phyloP scores from a whole-genome alignment of 345 rosid species.

The Xanthoceras sorbifolium region DNA sequence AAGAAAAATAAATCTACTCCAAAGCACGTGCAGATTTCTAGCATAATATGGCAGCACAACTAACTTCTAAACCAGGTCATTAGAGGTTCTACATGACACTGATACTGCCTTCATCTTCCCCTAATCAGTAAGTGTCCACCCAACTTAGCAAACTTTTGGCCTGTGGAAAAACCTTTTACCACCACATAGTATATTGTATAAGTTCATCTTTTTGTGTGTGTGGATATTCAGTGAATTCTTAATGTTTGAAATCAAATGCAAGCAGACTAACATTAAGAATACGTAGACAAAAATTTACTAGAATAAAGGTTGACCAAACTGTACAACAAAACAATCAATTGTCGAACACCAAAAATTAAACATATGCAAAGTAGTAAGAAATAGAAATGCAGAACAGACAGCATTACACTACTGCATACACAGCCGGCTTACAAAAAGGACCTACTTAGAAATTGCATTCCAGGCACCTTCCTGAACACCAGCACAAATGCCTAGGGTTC shows the following conservation, averaged over 20 bases:
- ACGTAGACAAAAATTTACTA: neutral
- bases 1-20: neutral
- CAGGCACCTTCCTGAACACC: constrained; percentile 1
- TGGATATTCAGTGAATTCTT: neutral
- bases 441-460: neutral
- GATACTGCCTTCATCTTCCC: neutral
- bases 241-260: neutral
- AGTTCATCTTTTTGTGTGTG: neutral
- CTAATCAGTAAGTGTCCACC: neutral
- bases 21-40: neutral
- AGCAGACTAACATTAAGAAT: neutral
- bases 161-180: neutral
- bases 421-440: neutral
- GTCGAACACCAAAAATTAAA: neutral
- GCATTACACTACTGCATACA: neutral
- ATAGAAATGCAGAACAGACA: neutral
- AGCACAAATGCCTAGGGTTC: neutral
- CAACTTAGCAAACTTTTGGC: neutral
- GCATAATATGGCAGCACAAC: neutral
- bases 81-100: neutral
- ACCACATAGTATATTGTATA: neutral
- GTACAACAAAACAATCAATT: neutral
- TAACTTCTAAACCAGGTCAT: neutral
- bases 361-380: neutral
- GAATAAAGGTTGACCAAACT: neutral